Evolutionary conservation across 495 filamentous ascomycete genomes (phyloP).

Genomic region (Talaromyces liani): DNA sequence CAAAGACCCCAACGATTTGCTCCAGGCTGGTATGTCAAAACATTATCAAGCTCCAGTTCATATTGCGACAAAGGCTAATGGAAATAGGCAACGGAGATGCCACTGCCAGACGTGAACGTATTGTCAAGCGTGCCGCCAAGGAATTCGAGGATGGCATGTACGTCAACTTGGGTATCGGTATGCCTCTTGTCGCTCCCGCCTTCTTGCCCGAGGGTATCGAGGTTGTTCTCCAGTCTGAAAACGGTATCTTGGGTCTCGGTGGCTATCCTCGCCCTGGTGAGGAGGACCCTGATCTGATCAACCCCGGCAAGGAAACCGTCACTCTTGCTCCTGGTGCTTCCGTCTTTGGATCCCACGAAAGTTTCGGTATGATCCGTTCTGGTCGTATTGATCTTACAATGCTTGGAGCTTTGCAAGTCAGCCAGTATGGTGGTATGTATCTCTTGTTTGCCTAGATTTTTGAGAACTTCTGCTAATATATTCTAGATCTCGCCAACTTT

Average conservation of each 20-base stretch:
- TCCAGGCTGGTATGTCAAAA: slow-evolving; percentile 9
- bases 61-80: slow-evolving; percentile 12
- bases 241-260: slow-evolving; percentile 82
- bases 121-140: slow-evolving; percentile 77
- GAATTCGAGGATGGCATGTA: slow-evolving; percentile 95
- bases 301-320: slow-evolving; percentile 90
- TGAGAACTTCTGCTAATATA: not conserved
- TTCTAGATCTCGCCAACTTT: slow-evolving; percentile 34
- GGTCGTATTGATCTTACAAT: slow-evolving; percentile 87
- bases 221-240: slow-evolving; percentile 83
- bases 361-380: slow-evolving; percentile 86
- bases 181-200: slow-evolving; percentile 79
- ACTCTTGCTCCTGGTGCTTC: slow-evolving; percentile 71
- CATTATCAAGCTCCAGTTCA: too few relatives aligned
- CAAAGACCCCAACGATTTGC: slow-evolving; percentile 50
- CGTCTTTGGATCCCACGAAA: slow-evolving; percentile 78
- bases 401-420: slow-evolving; percentile 85
- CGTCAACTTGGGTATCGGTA: slow-evolving; percentile 86
- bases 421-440: slow-evolving; percentile 60
- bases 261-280: slow-evolving; percentile 70
- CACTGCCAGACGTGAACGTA: slow-evolving; percentile 69
- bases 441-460: not conserved
- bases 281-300: slow-evolving; percentile 85
- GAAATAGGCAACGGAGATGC: slow-evolving; percentile 59
- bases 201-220: slow-evolving; percentile 72